Percentiles rank a stretch among this genome's conserved stretches.
phyloP scores from a whole-genome alignment of 768 basidiomycete genomes.

The Lactarius indigo region DNA sequence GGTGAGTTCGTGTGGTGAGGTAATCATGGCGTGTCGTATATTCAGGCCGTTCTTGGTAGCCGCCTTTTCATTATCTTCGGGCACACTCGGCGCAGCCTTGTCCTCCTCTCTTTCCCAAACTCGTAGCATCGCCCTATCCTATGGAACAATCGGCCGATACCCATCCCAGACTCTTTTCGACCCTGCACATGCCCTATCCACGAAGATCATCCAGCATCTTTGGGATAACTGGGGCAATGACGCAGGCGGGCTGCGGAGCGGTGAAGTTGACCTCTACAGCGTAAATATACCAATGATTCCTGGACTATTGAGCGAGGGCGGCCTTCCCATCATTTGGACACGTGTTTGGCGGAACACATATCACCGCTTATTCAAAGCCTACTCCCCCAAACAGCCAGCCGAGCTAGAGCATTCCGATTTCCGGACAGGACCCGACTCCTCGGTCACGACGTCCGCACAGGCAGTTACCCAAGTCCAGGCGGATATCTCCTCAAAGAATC shows the following conservation, averaged over 20 bases:
- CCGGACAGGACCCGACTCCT: constrained; percentile 45
- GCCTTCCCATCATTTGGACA: constrained; percentile 75
- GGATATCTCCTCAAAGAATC: constrained; percentile 6
- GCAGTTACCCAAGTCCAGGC: not conserved
- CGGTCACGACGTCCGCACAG: constrained; percentile 27
- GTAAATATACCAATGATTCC: constrained; percentile 85
- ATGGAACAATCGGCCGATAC: constrained; percentile 61
- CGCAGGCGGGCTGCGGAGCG: constrained; percentile 48
- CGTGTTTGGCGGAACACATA: constrained; percentile 84
- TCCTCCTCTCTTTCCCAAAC: constrained; percentile 66
- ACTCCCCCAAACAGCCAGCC: constrained; percentile 20
- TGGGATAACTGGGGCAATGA: constrained; percentile 87
- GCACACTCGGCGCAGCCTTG: constrained; percentile 89
- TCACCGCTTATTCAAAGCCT: constrained; percentile 69
- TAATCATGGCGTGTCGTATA: not conserved
- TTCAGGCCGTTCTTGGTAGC: constrained; percentile 39
- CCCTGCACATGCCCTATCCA: constrained; percentile 69
- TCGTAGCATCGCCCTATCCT: constrained; percentile 81
- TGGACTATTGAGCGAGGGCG: constrained; percentile 53
- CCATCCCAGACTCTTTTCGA: constrained; percentile 54
- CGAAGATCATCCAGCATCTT: constrained; percentile 65
- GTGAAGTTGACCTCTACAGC: constrained; percentile 78
- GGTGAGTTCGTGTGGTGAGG: constrained; percentile 39
- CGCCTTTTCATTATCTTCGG: constrained; percentile 86
- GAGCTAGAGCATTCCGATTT: constrained; percentile 31